Base-by-base conservation (phyloP, 768 basidiomycete genomes). In the Phallus indusiatus region DNA sequence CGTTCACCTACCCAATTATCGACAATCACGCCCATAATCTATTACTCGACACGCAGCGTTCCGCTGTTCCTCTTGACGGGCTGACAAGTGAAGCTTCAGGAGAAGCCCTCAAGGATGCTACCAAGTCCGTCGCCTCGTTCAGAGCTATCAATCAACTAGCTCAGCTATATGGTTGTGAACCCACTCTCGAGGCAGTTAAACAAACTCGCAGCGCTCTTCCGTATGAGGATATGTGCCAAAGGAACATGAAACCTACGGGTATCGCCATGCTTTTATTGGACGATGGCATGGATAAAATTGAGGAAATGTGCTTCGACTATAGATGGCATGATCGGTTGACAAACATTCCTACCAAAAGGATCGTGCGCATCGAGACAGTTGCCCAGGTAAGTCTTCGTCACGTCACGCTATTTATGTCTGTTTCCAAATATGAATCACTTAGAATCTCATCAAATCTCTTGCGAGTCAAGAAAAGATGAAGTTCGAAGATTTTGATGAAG, bases 1-100 rank as follows among this genome's bases (percentile, higher is more conserved):
- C 61, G n/a, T 60, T 64, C 33, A 47, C 53, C 22, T 78, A 73
- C 53, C 85, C 84, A 18, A 81, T 80, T 0, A 86, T 88, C 66
- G 88, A 90, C 72, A 89, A 90, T 67, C 89, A 90, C 66, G 85
- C 87, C 0, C 89, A 90, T 65, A 84, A 87, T 1, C 72, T 91
- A 18, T 74, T 90, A 51, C 71, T 73, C 21, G 73, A 71, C 6
- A 70, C 71, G 18, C 65, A 79, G 55, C 77, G 83, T 33, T 53
- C 70, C 20, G 62, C 60, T 1, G 64, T 87, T 17, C 77, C 82
- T 0, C 79, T 89, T 61, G 84, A 90, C 60, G 81, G 81, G 0
- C 65, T 86, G 52, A 71, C 85, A 48, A 84, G 85, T 1, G 87
- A 90, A 67, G 84, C 86, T 20, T 67, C 70, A 16, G 83, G 79